phyloP scores from a whole-genome alignment of 352 stramenopile species.

The Pythium phragmitis region DNA sequence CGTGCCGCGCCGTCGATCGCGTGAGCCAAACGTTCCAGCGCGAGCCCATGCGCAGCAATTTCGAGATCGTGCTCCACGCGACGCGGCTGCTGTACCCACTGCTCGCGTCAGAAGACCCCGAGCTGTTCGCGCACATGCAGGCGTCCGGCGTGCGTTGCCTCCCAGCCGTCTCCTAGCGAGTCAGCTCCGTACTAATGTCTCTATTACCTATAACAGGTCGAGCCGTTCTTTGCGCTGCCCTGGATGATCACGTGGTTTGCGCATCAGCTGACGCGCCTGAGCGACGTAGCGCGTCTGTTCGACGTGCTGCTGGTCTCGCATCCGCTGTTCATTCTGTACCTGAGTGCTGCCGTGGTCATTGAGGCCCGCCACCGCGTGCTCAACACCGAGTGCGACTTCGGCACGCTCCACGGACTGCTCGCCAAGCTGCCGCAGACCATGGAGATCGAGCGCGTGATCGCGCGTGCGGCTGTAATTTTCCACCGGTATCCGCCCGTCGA shows the following conservation, averaged over 20 bases:
- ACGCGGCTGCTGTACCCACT: conserved; percentile 72
- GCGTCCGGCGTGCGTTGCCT: conserved; percentile 42
- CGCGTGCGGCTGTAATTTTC: conserved; percentile 50
- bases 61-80: conserved; percentile 73
- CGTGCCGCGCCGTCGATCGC: conserved; percentile 58
- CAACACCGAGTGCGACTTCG: conserved; percentile 75
- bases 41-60: conserved; percentile 86
- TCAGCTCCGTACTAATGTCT: neutral
- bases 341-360: conserved; percentile 78
- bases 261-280: conserved; percentile 88
- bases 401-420: conserved; percentile 68
- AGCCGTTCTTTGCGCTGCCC: conserved; percentile 92
- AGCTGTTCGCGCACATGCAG: conserved; percentile 65
- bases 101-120: conserved; percentile 56
- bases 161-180: neutral
- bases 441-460: conserved; percentile 66
- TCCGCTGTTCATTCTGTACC: conserved; percentile 91
- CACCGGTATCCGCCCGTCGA: conserved; percentile 50
- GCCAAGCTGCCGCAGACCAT: conserved; percentile 75
- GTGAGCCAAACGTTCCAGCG: conserved; percentile 87
- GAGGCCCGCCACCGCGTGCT: conserved; percentile 55
- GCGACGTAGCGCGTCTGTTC: conserved; percentile 89
- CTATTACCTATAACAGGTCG: conserved; percentile 49
- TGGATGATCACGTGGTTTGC: conserved; percentile 96
- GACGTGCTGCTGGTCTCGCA: conserved; percentile 93